Conservation (phyloP, 352 stramenopile genomes). For the Globisporangium uncinulatum region DNA sequence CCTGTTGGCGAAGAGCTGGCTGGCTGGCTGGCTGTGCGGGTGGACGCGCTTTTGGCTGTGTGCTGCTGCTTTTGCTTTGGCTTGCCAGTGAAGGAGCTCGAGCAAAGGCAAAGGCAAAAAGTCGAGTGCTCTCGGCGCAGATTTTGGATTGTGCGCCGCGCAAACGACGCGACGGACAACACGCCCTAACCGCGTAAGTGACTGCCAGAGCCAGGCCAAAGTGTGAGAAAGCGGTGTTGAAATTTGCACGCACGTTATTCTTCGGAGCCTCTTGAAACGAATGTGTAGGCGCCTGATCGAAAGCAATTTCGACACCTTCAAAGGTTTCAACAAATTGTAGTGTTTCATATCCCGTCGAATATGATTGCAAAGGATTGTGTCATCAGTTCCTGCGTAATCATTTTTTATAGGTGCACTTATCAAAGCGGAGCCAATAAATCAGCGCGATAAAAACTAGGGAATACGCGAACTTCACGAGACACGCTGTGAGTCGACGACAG, state of each 20-base stretch:
- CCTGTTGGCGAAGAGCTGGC: background rate
- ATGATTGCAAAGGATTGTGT: background rate
- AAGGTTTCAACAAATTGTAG: background rate
- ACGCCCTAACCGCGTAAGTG: too few species aligned
- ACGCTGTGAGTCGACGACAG: too few species aligned
- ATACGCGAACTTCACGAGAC: too few species aligned
- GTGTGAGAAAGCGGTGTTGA: background rate
- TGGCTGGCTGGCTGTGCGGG: background rate
- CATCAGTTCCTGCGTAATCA: background rate
- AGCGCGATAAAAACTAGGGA: too few species aligned
- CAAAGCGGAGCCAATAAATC: too few species aligned
- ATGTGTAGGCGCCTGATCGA: background rate
- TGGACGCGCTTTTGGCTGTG: too few species aligned
- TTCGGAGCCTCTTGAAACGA: background rate
- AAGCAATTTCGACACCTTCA: background rate
- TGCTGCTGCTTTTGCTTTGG: background rate
- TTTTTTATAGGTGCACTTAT: too few species aligned
- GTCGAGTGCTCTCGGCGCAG: too few species aligned
- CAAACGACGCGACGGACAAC: background rate
- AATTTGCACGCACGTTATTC: conserved; percentile 2
- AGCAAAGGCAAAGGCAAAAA: background rate
- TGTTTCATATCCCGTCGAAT: background rate
- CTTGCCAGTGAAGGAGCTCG: background rate
- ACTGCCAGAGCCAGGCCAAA: too few species aligned
- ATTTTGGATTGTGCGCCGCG: conserved; percentile 1